Percentiles rank a stretch among this genome's conserved stretches.
Evolutionary conservation across 75 land plant species (phyloP).

Genomic region (Pinus tabuliformis): DNA sequence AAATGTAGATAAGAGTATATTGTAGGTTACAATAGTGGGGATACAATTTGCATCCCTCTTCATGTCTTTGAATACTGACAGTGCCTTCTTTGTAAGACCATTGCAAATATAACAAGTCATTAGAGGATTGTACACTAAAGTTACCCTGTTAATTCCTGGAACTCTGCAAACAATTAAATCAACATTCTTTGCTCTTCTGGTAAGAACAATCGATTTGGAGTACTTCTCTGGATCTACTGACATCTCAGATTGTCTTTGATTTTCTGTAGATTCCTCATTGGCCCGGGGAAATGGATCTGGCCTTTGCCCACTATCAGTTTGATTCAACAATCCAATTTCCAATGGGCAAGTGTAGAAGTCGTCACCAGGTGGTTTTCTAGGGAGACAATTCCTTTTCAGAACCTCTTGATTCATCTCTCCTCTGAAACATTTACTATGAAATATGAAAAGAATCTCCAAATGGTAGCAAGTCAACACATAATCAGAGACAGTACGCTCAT

Average conservation of each 20-base stretch:
- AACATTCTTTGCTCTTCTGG: slow-evolving; percentile 45
- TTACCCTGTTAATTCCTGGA: slow-evolving; percentile 19
- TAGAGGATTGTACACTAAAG: slow-evolving; percentile 56
- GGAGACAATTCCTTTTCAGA: background rate
- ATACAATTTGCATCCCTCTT: slow-evolving; percentile 33
- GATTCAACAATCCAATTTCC: too few species aligned
- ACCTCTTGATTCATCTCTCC: background rate
- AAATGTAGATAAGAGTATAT: slow-evolving; percentile 61
- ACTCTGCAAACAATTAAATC: slow-evolving; percentile 47
- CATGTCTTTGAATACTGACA: slow-evolving; percentile 46
- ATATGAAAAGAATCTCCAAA: background rate
- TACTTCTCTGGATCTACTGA: slow-evolving; percentile 49
- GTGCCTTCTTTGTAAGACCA: slow-evolving; percentile 36
- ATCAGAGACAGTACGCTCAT: background rate
- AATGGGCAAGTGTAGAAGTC: too few species aligned
- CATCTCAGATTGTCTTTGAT: slow-evolving; percentile 8
- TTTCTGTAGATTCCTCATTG: too few species aligned
- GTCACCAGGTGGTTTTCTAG: background rate
- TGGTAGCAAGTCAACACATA: background rate
- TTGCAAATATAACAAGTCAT: slow-evolving; percentile 63
- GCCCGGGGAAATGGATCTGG: too few species aligned
- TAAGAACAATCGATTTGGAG: slow-evolving; percentile 66
- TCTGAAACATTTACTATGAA: background rate
- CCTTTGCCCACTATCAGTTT: too few species aligned
- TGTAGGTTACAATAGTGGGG: slow-evolving; percentile 72